Evolutionary conservation across 768 basidiomycete genomes (phyloP).

Genomic region (Boletus reticulatus): DNA sequence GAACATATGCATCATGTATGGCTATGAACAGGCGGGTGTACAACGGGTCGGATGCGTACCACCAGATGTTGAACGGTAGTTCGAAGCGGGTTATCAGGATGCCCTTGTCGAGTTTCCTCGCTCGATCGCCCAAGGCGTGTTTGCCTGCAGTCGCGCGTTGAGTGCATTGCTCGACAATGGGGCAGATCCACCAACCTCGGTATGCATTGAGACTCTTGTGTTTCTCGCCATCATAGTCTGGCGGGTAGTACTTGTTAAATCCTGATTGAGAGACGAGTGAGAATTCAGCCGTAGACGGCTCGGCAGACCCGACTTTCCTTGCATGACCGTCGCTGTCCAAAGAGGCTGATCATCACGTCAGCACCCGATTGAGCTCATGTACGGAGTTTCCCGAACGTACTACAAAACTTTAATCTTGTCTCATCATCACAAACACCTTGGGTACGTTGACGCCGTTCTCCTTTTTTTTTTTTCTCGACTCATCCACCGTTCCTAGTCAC

Average conservation of each 20-base stretch:
- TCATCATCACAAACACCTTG: constrained; percentile 27
- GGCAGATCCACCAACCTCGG: constrained; percentile 46
- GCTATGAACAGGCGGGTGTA: not conserved
- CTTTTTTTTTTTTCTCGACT: not conserved
- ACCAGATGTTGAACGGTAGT: constrained; percentile 95
- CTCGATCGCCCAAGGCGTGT: constrained; percentile 90
- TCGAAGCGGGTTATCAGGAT: constrained; percentile 96
- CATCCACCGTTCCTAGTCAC: constrained; percentile 49
- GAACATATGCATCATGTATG: not conserved
- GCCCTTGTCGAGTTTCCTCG: constrained; percentile 93
- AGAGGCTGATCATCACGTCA: constrained; percentile 1
- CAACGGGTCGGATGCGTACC: constrained; percentile 47
- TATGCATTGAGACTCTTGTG: constrained; percentile 72
- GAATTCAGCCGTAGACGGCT: not conserved
- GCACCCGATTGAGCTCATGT: constrained; percentile 2
- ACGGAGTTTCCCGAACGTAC: constrained; percentile 15
- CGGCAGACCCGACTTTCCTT: constrained; percentile 33
- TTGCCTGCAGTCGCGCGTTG: constrained; percentile 55
- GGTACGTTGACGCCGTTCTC: constrained; percentile 15
- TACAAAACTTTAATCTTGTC: constrained; percentile 34
- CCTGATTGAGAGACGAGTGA: constrained; percentile 36
- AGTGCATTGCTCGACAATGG: not conserved
- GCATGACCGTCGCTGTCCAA: constrained; percentile 33
- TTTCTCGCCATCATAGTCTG: constrained; percentile 69
- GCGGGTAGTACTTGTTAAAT: constrained; percentile 80